A percentile compares a stretch with the other conserved stretches of the same genome.
Evolutionary conservation across 257 asterid species (phyloP).

Genomic region (Nicotiana obtusifolia): DNA sequence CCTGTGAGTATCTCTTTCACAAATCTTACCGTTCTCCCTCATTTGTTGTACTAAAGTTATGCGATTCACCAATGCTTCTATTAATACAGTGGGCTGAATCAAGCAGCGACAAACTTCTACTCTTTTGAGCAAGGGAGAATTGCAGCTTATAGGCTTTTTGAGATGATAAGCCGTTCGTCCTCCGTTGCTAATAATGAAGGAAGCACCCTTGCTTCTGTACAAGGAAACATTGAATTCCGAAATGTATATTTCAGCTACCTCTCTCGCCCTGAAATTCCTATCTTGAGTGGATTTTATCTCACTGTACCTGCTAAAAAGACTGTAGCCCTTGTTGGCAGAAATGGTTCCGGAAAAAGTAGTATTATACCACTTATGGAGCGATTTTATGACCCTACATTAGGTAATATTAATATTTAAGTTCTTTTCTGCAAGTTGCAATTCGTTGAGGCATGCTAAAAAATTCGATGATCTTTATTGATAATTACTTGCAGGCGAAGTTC

Average conservation of each 20-base stretch:
- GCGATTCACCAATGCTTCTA: neutral
- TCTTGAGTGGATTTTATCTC: constrained; percentile 97
- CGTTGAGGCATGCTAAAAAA: neutral
- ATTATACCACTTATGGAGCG: constrained; percentile 99
- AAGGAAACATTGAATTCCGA: constrained; percentile 97
- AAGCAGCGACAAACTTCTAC: constrained; percentile 98
- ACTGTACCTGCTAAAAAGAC: constrained; percentile 97
- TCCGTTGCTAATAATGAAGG: constrained; percentile 81
- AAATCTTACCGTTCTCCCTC: constrained; percentile 17
- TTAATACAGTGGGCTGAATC: constrained; percentile 83
- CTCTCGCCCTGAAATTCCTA: constrained; percentile 99
- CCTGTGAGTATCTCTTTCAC: constrained; percentile 67
- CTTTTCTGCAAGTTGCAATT: neutral
- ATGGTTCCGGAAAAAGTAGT: constrained; percentile 99
- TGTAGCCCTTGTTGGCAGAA: constrained; percentile 98
- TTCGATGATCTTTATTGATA: neutral
- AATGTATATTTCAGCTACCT: constrained; percentile 97
- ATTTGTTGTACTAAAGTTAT: neutral
- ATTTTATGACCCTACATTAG: constrained; percentile 97
- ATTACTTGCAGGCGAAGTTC: constrained; percentile 83
- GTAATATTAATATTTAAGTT: constrained; percentile 29
- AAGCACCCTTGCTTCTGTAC: constrained; percentile 70
- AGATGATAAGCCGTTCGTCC: constrained; percentile 94
- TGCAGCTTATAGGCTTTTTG: constrained; percentile 96
- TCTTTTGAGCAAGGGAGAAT: constrained; percentile 99